Percentiles rank a stretch among this genome's conserved stretches.
Evolutionary conservation across 306 rosid species (phyloP).

Genomic region (Gastrolobium villosum): DNA sequence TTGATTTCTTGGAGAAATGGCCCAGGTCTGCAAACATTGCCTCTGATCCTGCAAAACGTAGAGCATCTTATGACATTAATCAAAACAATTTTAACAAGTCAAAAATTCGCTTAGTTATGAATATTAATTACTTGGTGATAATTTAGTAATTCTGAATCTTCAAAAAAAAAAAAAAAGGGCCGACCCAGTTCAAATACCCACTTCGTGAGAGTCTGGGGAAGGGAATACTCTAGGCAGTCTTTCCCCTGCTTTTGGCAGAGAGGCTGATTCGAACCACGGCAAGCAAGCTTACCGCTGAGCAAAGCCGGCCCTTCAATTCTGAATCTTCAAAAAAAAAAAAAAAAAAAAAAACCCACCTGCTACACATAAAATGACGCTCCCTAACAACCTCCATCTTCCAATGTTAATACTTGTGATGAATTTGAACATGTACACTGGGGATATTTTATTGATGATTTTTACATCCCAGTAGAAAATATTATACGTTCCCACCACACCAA

Average conservation of each 20-base stretch:
- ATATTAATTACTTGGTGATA: conserved; percentile 18
- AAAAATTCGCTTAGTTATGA: not conserved
- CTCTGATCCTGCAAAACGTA: conserved; percentile 69
- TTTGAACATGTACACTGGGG: conserved; percentile 69
- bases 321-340: too few relatives aligned
- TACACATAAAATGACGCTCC: conserved; percentile 71
- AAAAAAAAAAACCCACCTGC: conserved; percentile 57
- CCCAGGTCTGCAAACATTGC: conserved; percentile 86
- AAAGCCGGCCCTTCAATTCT: too few relatives aligned
- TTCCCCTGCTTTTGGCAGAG: too few relatives aligned
- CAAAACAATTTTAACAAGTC: not conserved
- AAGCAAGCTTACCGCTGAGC: too few relatives aligned
- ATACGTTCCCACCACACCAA: conserved; percentile 65
- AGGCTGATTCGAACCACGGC: too few relatives aligned
- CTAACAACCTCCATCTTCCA: conserved; percentile 71
- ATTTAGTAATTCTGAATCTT: not conserved
- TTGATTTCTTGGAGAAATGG: conserved; percentile 84
- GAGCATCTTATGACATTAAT: conserved; percentile 23
- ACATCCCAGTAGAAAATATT: conserved; percentile 65
- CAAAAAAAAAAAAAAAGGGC: not conserved
- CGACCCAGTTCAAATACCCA: too few relatives aligned
- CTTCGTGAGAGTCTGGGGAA: too few relatives aligned
- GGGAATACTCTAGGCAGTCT: too few relatives aligned
- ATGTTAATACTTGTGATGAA: conserved; percentile 54
- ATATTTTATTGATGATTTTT: conserved; percentile 63